Evolutionary conservation across 2,329 filamentous ascomycete species (phyloP).

Genomic region (Pestalotiopsis sp.): DNA sequence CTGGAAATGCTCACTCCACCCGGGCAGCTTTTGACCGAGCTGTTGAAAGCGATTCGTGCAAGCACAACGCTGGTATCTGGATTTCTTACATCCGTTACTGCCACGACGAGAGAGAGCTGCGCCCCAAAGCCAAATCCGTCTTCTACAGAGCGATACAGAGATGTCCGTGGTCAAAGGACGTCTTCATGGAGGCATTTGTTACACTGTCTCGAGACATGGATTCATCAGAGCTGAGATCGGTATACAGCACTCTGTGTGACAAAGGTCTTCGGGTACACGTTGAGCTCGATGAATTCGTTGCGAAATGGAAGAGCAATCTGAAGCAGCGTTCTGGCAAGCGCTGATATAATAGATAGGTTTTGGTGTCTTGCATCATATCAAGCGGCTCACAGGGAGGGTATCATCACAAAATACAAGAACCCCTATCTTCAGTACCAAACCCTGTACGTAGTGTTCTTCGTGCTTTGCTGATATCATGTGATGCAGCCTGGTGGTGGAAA

Average conservation of each 20-base stretch:
- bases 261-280: constrained; percentile 55
- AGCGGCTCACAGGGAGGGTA: neutral
- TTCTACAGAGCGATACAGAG: constrained; percentile 39
- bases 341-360: neutral
- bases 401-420: neutral
- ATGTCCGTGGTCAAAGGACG: constrained; percentile 44
- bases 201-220: constrained; percentile 47
- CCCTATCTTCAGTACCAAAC: neutral
- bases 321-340: constrained; percentile 9
- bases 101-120: constrained; percentile 25
- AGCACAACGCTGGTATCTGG: constrained; percentile 49
- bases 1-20: constrained; percentile 52
- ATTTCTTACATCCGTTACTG: constrained; percentile 52
- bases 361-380: neutral
- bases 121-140: constrained; percentile 28
- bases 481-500: too few species aligned
- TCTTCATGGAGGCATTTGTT: constrained; percentile 55
- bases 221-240: constrained; percentile 49
- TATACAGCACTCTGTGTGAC: constrained; percentile 48
- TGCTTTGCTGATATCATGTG: too few species aligned
- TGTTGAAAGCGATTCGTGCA: constrained; percentile 41
- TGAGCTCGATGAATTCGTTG: constrained; percentile 53
- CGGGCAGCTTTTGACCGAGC: constrained; percentile 56
- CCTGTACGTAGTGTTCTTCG: too few species aligned
- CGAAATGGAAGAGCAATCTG: constrained; percentile 31